A percentile compares a stretch with the other conserved stretches of the same genome.
Evolutionary conservation across 352 stramenopile species (phyloP).

Genomic region (Phytopythium sindhum): DNA sequence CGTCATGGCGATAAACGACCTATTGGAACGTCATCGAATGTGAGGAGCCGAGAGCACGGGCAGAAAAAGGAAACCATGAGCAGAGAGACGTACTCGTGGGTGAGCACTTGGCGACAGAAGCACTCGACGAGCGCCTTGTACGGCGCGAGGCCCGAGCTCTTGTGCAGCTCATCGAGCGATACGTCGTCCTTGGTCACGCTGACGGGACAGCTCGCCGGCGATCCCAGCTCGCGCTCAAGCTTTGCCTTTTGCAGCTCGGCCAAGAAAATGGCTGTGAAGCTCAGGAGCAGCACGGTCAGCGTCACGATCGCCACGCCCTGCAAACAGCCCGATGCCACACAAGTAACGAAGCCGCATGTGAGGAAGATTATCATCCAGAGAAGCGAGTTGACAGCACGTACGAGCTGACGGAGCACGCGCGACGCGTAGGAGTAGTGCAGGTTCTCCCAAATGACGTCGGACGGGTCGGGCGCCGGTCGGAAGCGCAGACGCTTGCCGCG

Average conservation of each 20-base stretch:
- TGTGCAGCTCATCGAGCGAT: constrained; percentile 64
- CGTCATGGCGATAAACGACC: constrained; percentile 60
- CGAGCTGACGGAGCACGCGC: constrained; percentile 58
- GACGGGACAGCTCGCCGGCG: constrained; percentile 55
- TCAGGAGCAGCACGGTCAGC: constrained; percentile 61
- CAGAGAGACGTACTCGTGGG: constrained; percentile 25
- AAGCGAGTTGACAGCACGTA: constrained; percentile 14
- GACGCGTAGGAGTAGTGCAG: constrained; percentile 62
- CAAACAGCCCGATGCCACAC: background rate
- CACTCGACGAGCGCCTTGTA: constrained; percentile 82
- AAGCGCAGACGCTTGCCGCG: constrained; percentile 74
- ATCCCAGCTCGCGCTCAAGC: constrained; percentile 65
- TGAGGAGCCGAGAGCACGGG: background rate
- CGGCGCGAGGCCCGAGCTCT: constrained; percentile 37
- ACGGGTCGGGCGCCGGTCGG: constrained; percentile 65
- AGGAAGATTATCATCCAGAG: background rate
- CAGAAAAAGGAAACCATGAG: background rate
- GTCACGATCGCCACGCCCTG: constrained; percentile 69
- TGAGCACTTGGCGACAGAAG: constrained; percentile 66
- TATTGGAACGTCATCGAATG: constrained; percentile 6
- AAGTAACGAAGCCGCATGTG: background rate
- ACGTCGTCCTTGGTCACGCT: constrained; percentile 61
- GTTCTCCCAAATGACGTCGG: constrained; percentile 85
- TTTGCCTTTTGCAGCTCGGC: constrained; percentile 71
- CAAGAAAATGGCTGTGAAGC: constrained; percentile 75